Evolutionary conservation across 345 rosid species (phyloP).

Genomic region (Raphanus sativus): DNA sequence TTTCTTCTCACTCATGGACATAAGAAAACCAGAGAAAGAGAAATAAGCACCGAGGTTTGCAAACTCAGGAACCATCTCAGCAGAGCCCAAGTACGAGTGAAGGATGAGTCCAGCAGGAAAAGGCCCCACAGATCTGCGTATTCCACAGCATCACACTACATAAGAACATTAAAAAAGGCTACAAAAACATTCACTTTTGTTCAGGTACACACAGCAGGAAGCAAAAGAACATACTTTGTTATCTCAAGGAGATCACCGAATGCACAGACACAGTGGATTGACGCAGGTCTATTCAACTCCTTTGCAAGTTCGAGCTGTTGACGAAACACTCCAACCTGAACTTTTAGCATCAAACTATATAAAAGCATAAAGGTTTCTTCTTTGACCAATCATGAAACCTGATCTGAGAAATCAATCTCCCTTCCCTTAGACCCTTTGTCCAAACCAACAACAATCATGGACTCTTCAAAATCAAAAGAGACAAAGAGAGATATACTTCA

Average conservation of each 20-base stretch:
- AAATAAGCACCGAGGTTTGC: conserved; percentile 91
- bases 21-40: conserved; percentile 86
- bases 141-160: conserved; percentile 7
- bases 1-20: conserved; percentile 72
- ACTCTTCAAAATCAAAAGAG: too few relatives aligned
- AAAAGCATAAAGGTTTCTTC: too few relatives aligned
- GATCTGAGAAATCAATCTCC: conserved; percentile 64
- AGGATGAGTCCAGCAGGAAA: conserved; percentile 85
- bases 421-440: conserved; percentile 88
- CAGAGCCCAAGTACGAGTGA: conserved; percentile 83
- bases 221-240: conserved; percentile 51
- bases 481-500: too few relatives aligned
- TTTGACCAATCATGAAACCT: too few relatives aligned
- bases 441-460: too few relatives aligned
- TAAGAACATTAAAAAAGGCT: not conserved
- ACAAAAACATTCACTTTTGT: not conserved
- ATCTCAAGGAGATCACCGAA: conserved; percentile 79
- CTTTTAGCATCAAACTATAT: too few relatives aligned
- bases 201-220: not conserved
- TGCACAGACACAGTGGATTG: conserved; percentile 88
- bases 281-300: conserved; percentile 72
- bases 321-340: conserved; percentile 78
- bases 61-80: conserved; percentile 95
- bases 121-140: conserved; percentile 65
- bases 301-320: conserved; percentile 89